Base-by-base conservation (phyloP, 148 eudicot species). In the Rhododendron kiyosumense region DNA sequence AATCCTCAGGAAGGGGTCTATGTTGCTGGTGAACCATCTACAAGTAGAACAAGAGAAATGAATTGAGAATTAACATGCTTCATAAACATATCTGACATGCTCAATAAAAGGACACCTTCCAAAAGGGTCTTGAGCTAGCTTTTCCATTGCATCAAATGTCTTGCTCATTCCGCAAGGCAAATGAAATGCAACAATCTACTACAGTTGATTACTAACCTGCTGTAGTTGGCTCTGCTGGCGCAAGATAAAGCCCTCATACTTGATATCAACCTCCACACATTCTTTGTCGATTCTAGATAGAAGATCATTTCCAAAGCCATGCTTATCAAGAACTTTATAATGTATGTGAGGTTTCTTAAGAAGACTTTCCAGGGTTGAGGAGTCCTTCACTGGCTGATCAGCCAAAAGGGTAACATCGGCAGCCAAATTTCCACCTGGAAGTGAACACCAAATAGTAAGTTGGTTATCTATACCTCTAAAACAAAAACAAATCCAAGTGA, bases 1-100 rank as follows among this genome's bases (percentile, higher is more conserved):
- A 89, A 85, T 95, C 94, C 61, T 93, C 96, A 7, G 99, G 94
- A 82, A 97, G 96, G 69, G 92, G 94, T 86, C 86, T 93, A 87
- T 95, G 98, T 88, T 97, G 98, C 90, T 91, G 91, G 85, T 95
- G 98, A 90, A 91, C 96, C 94, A 97, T 93, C 99, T 97, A 86
- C 79, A 90, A 83, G 76, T 52, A 41, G 54, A 86, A 86, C 69
- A 81, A 85, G 30, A 63, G 17, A 61, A 51, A 79, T 13, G 46
- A 71, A 41, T 73, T n/a, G 48, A 85, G 24, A 83, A 88, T 65
- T 46, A 30, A 54, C 26, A 82, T 82, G 43, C 38, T 24, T 81
- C 30, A 17, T 38, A 41, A 48, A 30, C 15, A 18, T 20, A 46
- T 26, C 18, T 36, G 18, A 82, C 13, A 63, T 38, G 51, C 77